phyloP scores from a whole-genome alignment of 2,329 filamentous ascomycete species.

The Alternaria alternata region DNA sequence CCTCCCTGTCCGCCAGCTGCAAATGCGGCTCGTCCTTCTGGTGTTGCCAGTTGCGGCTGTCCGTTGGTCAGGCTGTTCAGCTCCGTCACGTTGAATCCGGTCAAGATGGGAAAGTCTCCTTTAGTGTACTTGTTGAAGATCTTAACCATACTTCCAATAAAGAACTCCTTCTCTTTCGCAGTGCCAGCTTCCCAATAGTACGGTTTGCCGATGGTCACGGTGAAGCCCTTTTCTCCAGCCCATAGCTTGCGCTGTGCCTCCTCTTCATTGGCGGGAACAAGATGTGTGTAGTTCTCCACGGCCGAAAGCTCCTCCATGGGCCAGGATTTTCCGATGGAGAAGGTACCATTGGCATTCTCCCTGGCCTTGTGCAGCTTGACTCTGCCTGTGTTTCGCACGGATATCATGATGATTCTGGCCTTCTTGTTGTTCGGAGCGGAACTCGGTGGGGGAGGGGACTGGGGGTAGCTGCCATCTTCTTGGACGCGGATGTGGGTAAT shows the following conservation, averaged over 20 bases:
- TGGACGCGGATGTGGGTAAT: constrained; percentile 95
- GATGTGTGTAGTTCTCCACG: constrained; percentile 81
- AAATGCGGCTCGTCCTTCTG: constrained; percentile 35
- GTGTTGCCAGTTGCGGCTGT: constrained; percentile 42
- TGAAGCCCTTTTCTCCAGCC: constrained; percentile 85
- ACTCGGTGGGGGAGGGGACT: constrained; percentile 82
- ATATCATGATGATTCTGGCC: constrained; percentile 87
- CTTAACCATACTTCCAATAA: constrained; percentile 94
- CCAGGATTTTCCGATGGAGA: constrained; percentile 99
- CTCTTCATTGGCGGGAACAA: constrained; percentile 64
- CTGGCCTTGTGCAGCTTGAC: constrained; percentile 97
- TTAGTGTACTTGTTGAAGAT: constrained; percentile 94
- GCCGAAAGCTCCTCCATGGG: constrained; percentile 86
- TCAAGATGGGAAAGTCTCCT: constrained; percentile 73
- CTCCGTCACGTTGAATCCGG: constrained; percentile 83
- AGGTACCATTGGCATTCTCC: constrained; percentile 91
- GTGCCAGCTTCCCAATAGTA: constrained; percentile 98
- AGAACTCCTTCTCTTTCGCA: constrained; percentile 97
- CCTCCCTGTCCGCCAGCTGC: constrained; percentile 15
- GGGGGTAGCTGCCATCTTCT: constrained; percentile 85
- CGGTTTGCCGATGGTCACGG: constrained; percentile 87
- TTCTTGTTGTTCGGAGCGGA: constrained; percentile 81
- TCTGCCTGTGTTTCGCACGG: constrained; percentile 88
- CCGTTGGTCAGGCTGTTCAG: constrained; percentile 74
- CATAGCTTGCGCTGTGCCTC: constrained; percentile 72